Evolutionary conservation across 768 basidiomycete species (phyloP).

Genomic region (Tylopilus sp.): DNA sequence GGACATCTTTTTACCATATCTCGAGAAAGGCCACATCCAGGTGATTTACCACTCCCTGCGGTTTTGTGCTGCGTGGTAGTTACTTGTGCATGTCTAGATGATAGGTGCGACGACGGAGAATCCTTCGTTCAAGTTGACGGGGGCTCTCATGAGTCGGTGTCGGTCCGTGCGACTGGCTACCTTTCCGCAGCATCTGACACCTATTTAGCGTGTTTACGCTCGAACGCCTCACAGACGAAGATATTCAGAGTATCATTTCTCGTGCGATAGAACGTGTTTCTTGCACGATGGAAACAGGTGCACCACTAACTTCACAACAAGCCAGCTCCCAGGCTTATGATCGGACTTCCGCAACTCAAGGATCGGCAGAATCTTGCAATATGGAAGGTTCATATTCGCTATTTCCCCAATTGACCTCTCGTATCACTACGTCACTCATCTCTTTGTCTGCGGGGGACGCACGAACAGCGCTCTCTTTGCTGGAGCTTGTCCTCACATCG

Average conservation of each 20-base stretch:
- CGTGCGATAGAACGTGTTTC: conserved; percentile 45
- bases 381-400: conserved; percentile 17
- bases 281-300: conserved; percentile 6
- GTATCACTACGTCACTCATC: conserved; percentile 46
- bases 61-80: neutral
- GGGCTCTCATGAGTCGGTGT: conserved; percentile 72
- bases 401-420: conserved; percentile 42
- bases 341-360: conserved; percentile 11
- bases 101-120: conserved; percentile 90
- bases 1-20: conserved; percentile 78
- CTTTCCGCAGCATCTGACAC: conserved; percentile 11
- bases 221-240: conserved; percentile 59
- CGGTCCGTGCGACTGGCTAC: conserved; percentile 43
- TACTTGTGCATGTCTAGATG: conserved; percentile 36
- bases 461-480: conserved; percentile 70
- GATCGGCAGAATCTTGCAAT: conserved; percentile 18
- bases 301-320: conserved; percentile 1
- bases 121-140: conserved; percentile 78
- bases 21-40: conserved; percentile 76
- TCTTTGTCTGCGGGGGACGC: conserved; percentile 68
- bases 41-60: conserved; percentile 25
- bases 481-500: conserved; percentile 63
- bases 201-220: conserved; percentile 67
- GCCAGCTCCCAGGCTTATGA: conserved; percentile 18
- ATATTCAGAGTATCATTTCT: conserved; percentile 55